Evolutionary conservation across 2,329 filamentous ascomycete genomes (phyloP).

Genomic region (Anthostomella pinea): DNA sequence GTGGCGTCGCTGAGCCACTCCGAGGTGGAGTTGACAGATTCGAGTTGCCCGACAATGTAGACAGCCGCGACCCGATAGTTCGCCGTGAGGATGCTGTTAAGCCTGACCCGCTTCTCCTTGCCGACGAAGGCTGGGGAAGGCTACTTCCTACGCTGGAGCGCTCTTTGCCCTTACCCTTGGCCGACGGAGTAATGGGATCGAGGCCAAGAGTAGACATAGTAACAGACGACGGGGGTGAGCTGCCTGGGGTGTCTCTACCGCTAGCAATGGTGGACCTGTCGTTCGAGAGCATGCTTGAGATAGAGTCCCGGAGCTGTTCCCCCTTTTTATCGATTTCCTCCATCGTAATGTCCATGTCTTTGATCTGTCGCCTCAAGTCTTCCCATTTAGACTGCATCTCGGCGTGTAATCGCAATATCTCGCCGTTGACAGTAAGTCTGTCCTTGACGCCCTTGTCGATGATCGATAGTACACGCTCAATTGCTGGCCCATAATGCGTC

Average conservation of each 20-base stretch:
- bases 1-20: slow-evolving; percentile 50
- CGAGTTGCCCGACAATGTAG: slow-evolving; percentile 39
- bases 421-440: slow-evolving; percentile 92
- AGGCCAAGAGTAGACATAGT: slow-evolving; percentile 57
- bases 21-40: slow-evolving; percentile 33
- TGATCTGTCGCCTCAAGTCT: slow-evolving; percentile 71
- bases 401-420: slow-evolving; percentile 80
- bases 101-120: slow-evolving; percentile 45
- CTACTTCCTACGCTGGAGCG: slow-evolving; percentile 48
- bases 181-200: slow-evolving; percentile 44
- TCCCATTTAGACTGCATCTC: slow-evolving; percentile 85
- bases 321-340: slow-evolving; percentile 69
- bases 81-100: slow-evolving; percentile 44
- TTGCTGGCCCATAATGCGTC: slow-evolving; percentile 87
- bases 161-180: slow-evolving; percentile 42
- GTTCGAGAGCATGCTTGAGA: slow-evolving; percentile 86
- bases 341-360: slow-evolving; percentile 69
- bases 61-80: slow-evolving; percentile 42
- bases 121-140: slow-evolving; percentile 40
- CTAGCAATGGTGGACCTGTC: slow-evolving; percentile 72
- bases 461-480: slow-evolving; percentile 85
- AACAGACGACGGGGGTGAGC: slow-evolving; percentile 60
- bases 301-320: slow-evolving; percentile 83
- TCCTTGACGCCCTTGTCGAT: slow-evolving; percentile 96
- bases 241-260: slow-evolving; percentile 67